These are phyloP conservation scores for Alternaria sp. DNA, from an alignment of 2,329 filamentous ascomycete genomes.

Conservation along the genomic window DNA sequence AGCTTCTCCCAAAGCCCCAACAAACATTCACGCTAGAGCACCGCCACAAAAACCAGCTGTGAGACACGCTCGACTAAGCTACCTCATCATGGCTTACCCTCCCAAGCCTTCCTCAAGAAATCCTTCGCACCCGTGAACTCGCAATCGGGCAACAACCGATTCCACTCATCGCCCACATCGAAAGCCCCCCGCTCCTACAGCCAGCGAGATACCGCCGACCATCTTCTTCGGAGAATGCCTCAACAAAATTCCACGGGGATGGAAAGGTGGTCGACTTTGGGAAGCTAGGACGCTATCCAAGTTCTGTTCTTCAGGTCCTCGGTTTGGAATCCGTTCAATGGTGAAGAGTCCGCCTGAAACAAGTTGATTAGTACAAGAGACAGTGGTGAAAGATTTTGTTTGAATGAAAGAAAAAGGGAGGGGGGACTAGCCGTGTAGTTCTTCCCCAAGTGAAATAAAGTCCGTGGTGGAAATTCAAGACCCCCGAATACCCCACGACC, in stretches of 20 bases:
- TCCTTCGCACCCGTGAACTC: slow-evolving; percentile 52
- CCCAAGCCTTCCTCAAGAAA: slow-evolving; percentile 52
- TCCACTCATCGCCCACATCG: slow-evolving; percentile 55
- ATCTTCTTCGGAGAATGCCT: slow-evolving; percentile 48
- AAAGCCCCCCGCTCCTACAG: slow-evolving; percentile 52
- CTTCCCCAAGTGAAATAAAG: slow-evolving; percentile 26
- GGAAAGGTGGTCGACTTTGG: slow-evolving; percentile 38
- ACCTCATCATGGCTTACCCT: slow-evolving; percentile 35
- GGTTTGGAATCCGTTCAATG: slow-evolving; percentile 54
- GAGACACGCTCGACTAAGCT: neutral
- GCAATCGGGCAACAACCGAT: slow-evolving; percentile 55
- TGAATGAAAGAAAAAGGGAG: neutral
- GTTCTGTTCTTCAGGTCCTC: slow-evolving; percentile 52
- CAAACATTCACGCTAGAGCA: neutral
- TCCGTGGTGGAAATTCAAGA: slow-evolving; percentile 10
- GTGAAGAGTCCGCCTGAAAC: slow-evolving; percentile 51
- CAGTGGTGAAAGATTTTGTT: neutral
- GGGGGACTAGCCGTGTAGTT: slow-evolving; percentile 24
- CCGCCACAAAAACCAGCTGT: neutral
- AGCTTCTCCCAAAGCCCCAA: too few species aligned
- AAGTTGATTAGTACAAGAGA: neutral
- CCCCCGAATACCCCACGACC: slow-evolving; percentile 27
- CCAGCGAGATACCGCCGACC: slow-evolving; percentile 18
- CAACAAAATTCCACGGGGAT: slow-evolving; percentile 48
- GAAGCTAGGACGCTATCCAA: slow-evolving; percentile 52